phyloP scores from a whole-genome alignment of 306 rosid species.

The Citrullus mucosospermus region DNA sequence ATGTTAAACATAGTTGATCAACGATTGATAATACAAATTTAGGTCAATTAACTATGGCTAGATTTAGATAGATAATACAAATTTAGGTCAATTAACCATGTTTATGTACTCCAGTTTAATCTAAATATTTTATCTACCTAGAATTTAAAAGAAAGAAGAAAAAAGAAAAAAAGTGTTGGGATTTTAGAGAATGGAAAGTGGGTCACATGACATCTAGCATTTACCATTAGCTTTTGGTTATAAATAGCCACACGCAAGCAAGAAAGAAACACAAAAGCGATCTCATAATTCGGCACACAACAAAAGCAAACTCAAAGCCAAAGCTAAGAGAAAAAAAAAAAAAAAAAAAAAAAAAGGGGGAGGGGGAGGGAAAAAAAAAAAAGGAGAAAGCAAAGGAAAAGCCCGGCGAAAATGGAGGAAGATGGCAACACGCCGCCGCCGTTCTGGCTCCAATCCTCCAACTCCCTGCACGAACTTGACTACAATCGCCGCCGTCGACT shows the following conservation, averaged over 20 bases:
- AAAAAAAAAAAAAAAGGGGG: no score
- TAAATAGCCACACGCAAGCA: slow-evolving; percentile 1
- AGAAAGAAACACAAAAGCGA: not conserved
- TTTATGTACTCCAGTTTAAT: no score
- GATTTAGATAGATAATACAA: no score
- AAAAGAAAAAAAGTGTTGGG: not conserved
- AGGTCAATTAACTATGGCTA: no score
- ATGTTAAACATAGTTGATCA: no score
- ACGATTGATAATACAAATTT: no score
- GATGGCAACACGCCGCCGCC: slow-evolving; percentile 28
- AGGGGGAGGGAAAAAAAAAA: not conserved
- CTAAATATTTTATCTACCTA: no score
- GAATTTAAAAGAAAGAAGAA: no score
- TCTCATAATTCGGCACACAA: not conserved
- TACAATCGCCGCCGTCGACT: slow-evolving; percentile 16
- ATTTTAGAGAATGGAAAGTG: not conserved
- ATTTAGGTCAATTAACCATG: no score
- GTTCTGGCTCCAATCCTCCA: slow-evolving; percentile 40
- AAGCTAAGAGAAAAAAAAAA: not conserved
- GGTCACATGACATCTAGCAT: not conserved
- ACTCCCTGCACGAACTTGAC: not conserved
- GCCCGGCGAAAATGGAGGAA: slow-evolving; percentile 37
- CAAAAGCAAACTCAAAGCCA: not conserved
- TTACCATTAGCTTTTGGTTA: not conserved
- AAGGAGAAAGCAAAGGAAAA: not conserved